Evolutionary conservation across 1,139 yeast species (phyloP).

Genomic region (Candida neerlandica): DNA sequence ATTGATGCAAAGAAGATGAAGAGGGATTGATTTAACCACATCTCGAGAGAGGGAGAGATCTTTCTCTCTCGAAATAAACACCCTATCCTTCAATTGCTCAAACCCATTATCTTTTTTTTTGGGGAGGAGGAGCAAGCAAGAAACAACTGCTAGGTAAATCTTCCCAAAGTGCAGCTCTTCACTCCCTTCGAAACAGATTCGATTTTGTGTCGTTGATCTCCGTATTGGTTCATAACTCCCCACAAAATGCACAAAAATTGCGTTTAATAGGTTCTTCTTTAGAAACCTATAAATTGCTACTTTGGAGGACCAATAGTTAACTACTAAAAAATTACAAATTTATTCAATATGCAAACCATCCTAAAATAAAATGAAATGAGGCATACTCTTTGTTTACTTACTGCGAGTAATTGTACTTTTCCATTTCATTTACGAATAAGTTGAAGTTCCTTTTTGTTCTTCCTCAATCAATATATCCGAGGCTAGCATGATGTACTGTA

Average conservation of each 20-base stretch:
- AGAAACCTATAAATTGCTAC: neutral
- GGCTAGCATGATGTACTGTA: neutral
- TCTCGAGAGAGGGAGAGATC: no score
- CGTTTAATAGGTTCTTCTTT: neutral
- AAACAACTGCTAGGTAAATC: neutral
- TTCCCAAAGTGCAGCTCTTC: neutral
- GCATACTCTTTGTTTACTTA: neutral
- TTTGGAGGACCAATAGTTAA: neutral
- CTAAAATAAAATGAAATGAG: neutral
- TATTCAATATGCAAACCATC: neutral
- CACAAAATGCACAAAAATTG: neutral
- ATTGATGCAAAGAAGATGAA: no score
- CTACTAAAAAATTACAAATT: slow-evolving; percentile 1
- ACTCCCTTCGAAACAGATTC: neutral
- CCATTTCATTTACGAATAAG: neutral
- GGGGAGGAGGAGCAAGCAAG: neutral
- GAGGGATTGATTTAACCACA: no score
- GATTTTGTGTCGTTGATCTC: slow-evolving; percentile 3
- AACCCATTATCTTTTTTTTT: no score
- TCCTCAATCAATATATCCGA: neutral
- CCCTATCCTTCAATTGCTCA: no score
- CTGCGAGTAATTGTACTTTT: neutral
- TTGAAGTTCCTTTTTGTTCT: neutral
- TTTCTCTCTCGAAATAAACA: no score
- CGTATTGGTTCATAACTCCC: neutral